phyloP scores from a whole-genome alignment of 2,329 filamentous ascomycete genomes.

The Teratosphaeriaceae sp. region DNA sequence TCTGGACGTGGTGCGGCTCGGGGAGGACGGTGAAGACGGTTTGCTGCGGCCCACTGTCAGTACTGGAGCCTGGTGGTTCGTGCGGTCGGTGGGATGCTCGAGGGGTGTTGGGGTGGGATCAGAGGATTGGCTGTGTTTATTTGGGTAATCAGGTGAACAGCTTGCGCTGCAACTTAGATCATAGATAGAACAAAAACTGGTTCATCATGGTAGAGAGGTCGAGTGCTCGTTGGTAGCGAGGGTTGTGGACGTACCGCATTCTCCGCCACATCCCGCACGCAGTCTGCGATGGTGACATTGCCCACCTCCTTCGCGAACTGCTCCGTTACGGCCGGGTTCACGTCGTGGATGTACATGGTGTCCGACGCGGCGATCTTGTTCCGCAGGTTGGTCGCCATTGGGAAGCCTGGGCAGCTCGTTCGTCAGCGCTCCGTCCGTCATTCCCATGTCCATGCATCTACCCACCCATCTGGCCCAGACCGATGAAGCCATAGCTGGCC shows the following conservation, averaged over 20 bases:
- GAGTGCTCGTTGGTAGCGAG: background rate
- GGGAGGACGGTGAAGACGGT: conserved; percentile 84
- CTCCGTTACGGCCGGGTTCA: conserved; percentile 51
- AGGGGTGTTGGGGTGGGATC: conserved; percentile 33
- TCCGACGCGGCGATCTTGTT: conserved; percentile 58
- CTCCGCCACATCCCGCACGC: conserved; percentile 57
- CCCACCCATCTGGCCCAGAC: conserved; percentile 46
- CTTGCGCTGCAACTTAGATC: conserved; percentile 65
- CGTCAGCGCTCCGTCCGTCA: conserved; percentile 10
- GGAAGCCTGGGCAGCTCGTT: conserved; percentile 49
- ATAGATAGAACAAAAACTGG: conserved; percentile 46
- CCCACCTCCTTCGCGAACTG: conserved; percentile 51
- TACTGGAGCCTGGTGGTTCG: conserved; percentile 29
- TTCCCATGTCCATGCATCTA: conserved; percentile 14
- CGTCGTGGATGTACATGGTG: conserved; percentile 58
- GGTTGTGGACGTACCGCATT: conserved; percentile 47
- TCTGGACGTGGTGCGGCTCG: conserved; percentile 79
- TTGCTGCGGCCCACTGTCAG: conserved; percentile 52
- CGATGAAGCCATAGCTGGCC: conserved; percentile 45
- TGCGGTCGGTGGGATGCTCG: too few relatives aligned
- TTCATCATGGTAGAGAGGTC: conserved; percentile 38
- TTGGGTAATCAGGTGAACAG: conserved; percentile 55
- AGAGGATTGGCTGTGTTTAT: conserved; percentile 68
- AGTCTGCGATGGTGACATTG: conserved; percentile 51
- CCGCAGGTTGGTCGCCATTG: conserved; percentile 66